phyloP scores from a whole-genome alignment of 352 stramenopile species.

The Pythium oligandrum region DNA sequence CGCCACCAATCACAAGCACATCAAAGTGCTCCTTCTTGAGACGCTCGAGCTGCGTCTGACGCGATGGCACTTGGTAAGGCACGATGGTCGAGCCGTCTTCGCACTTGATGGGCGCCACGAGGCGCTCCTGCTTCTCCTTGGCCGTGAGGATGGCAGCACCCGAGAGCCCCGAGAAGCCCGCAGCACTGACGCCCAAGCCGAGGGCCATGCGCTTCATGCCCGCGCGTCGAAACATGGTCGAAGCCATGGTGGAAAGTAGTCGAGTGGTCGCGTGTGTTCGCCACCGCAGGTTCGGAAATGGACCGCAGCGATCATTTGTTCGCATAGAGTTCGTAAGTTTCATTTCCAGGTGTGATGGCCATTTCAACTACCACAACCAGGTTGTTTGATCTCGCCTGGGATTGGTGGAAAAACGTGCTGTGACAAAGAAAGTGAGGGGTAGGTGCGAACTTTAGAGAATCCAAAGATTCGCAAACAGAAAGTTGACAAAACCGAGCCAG shows the following conservation, averaged over 20 bases:
- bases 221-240: slow-evolving; percentile 48
- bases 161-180: slow-evolving; percentile 48
- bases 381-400: too few species aligned
- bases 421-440: too few species aligned
- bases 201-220: slow-evolving; percentile 46
- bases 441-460: too few species aligned
- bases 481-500: too few species aligned
- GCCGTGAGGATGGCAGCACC: slow-evolving; percentile 59
- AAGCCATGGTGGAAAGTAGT: slow-evolving; percentile 35
- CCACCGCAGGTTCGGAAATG: slow-evolving; percentile 23
- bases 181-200: slow-evolving; percentile 41
- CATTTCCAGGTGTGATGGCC: too few species aligned
- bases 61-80: slow-evolving; percentile 77
- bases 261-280: slow-evolving; percentile 20
- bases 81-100: slow-evolving; percentile 81
- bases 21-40: slow-evolving; percentile 91
- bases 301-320: neutral
- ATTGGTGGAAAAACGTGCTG: too few species aligned
- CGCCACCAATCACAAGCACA: slow-evolving; percentile 91
- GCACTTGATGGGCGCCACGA: slow-evolving; percentile 76
- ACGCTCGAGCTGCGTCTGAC: slow-evolving; percentile 56
- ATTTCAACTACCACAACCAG: too few species aligned
- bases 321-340: neutral
- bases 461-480: too few species aligned
- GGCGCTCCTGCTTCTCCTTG: slow-evolving; percentile 55